phyloP scores from a whole-genome alignment of 805 yeast species.

The Wickerhamiella cacticola region DNA sequence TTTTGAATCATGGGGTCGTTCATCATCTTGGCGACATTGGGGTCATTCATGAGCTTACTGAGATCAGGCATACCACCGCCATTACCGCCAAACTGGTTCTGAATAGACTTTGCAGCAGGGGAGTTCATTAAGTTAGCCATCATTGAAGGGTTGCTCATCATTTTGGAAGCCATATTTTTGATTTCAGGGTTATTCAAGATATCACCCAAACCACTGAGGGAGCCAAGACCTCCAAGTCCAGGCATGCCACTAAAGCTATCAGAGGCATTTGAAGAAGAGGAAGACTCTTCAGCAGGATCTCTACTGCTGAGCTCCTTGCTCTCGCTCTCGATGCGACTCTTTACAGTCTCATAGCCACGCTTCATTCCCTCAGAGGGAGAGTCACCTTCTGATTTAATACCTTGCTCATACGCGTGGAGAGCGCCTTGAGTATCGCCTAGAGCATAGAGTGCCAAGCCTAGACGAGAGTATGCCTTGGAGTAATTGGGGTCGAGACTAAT shows the following conservation, averaged over 20 bases:
- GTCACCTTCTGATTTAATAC: conserved; percentile 78
- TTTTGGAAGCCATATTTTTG: conserved; percentile 74
- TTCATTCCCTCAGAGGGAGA: conserved; percentile 78
- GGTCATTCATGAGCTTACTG: conserved; percentile 10
- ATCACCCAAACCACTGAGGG: conserved; percentile 52
- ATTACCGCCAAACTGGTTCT: conserved; percentile 11
- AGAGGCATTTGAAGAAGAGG: conserved; percentile 9
- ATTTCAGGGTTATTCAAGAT: conserved; percentile 85
- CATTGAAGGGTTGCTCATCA: conserved; percentile 79
- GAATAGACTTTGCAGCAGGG: conserved; percentile 37
- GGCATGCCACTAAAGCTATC: conserved; percentile 16
- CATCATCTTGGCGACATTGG: conserved; percentile 11
- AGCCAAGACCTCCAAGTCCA: conserved; percentile 40
- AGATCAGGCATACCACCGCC: conserved; percentile 10
- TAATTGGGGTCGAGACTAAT: conserved; percentile 64
- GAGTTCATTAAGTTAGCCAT: conserved; percentile 62
- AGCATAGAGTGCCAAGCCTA: conserved; percentile 92
- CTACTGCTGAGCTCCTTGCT: conserved; percentile 15
- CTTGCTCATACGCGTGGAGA: conserved; percentile 78
- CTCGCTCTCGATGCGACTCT: conserved; percentile 72
- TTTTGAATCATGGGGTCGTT: conserved; percentile 12
- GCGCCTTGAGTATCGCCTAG: conserved; percentile 85
- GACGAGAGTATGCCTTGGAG: conserved; percentile 87
- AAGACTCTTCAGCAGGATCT: conserved; percentile 25
- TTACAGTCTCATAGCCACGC: conserved; percentile 88